Evolutionary conservation across 2,329 filamentous ascomycete genomes (phyloP), one percentile per base, ranked within the genome.

Genomic region (Colletotrichum salicis): DNA sequence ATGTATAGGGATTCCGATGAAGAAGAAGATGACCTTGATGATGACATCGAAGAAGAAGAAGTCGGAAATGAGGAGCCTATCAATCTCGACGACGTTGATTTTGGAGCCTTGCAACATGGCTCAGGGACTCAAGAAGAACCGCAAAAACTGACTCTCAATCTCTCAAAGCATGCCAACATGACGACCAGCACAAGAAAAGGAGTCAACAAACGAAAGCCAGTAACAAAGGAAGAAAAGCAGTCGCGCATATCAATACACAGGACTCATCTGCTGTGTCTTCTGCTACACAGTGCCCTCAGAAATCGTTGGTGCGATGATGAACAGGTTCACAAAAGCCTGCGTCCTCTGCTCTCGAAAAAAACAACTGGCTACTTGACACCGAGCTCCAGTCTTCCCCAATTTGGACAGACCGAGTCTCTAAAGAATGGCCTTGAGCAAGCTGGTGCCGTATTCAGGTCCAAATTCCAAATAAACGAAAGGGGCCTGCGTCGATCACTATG

Each of bases 231-330:
- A 24, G 89, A 91, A 75, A 88, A 84, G 73, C 81, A 82, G 55
- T 83, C 80, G 15, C 90, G 95, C 24, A 80, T 96, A 35, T 88
- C 94, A 63, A 86, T 95, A n/a, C 96, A 99, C 81, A 97, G 96
- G 81, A 86, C 91, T 73, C 95, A 99, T 82, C 75, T 98, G 0
- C 83, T 98, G 15, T 97, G 94, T 79, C 86, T 99, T 2, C 82
- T 99, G 19, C 90, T 91, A 11, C 94, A 98, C 80, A 88, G 92
- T 19, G 88, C 93, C 75, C 86, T 90, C 69, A 90, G 95, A 67
- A 99, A 98, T 78, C 85, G 89, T 66, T 98, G 96, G 94, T 98
- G 95, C 82, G 97, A 97, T 77, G 92, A 96, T 78, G 76, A 84
- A 15, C 82, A 87, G 68, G 89, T 93, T 10, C 94, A 97, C 78